Conservation (phyloP, 164 flowering plant species). For the Stephania cephalantha region DNA sequence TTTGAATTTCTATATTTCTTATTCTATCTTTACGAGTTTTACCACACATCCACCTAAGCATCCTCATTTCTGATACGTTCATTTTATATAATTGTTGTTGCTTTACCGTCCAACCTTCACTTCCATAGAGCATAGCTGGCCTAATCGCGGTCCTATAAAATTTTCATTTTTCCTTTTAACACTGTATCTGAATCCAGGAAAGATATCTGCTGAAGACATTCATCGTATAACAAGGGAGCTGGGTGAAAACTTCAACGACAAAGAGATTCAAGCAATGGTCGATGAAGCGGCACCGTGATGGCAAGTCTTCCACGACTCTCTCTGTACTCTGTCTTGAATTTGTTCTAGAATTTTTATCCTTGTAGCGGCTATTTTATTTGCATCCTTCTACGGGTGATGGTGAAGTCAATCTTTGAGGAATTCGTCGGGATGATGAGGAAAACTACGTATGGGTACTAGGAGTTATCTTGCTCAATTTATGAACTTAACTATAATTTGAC, state of each 20-base stretch:
- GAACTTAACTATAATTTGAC: not conserved
- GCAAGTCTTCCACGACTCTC: slow-evolving; percentile 34
- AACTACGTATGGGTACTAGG: slow-evolving; percentile 53
- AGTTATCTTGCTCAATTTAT: not conserved
- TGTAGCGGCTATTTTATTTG: not conserved
- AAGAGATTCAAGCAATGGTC: slow-evolving; percentile 78
- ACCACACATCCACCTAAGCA: too few species aligned
- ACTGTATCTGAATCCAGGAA: slow-evolving; percentile 42
- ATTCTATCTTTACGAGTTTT: too few species aligned
- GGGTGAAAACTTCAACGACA: slow-evolving; percentile 58
- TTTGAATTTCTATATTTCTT: too few species aligned
- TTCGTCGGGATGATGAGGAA: slow-evolving; percentile 87
- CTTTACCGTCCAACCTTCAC: too few species aligned
- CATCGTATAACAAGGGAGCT: slow-evolving; percentile 59
- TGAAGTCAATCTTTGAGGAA: slow-evolving; percentile 66
- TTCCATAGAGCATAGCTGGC: too few species aligned
- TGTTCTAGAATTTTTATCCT: not conserved
- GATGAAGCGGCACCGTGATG: slow-evolving; percentile 79
- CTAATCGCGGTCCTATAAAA: too few species aligned
- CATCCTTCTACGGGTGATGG: slow-evolving; percentile 53
- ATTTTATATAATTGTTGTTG: too few species aligned
- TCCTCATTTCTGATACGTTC: too few species aligned
- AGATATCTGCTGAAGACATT: slow-evolving; percentile 74
- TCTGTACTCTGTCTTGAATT: not conserved
- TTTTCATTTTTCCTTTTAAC: too few species aligned